Percentiles rank a stretch among this genome's conserved stretches.
These are phyloP conservation scores for Ceratocystis diversiconidia DNA, from an alignment of 2,329 filamentous ascomycete species.

Conservation along the genomic window DNA sequence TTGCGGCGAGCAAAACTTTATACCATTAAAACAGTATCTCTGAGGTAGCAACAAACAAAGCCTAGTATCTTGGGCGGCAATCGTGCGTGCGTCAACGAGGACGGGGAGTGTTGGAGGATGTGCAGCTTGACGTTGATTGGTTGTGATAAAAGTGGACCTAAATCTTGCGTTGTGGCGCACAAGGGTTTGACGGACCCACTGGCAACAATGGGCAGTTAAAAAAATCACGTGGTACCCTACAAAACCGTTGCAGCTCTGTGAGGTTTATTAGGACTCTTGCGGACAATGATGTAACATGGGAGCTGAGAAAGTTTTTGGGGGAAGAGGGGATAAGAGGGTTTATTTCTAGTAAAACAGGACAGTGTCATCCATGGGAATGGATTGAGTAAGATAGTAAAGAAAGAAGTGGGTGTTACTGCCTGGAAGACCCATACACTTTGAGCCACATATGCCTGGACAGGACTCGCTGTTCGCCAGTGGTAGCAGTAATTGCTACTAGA, in stretches of 20 bases:
- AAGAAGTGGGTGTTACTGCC: background rate
- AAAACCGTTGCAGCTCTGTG: constrained; percentile 6
- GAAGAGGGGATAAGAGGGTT: background rate
- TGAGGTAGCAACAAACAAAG: background rate
- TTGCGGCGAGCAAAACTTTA: no score
- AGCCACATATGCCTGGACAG: background rate
- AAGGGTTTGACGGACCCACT: constrained; percentile 11
- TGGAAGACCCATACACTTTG: background rate
- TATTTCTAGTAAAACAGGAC: background rate
- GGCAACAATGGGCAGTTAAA: background rate
- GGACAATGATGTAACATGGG: background rate
- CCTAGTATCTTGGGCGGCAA: background rate
- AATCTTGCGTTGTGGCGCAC: constrained; percentile 16
- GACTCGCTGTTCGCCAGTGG: background rate
- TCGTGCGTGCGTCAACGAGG: constrained; percentile 14
- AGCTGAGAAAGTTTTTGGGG: background rate
- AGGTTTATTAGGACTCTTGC: background rate
- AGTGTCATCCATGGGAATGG: no score
- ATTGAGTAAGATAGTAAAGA: no score
- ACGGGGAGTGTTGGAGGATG: constrained; percentile 18
- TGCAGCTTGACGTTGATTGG: constrained; percentile 16
- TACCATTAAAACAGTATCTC: background rate
- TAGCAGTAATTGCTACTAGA: background rate
- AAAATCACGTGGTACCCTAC: constrained; percentile 6
- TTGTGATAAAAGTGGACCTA: constrained; percentile 13